A percentile compares a stretch with the other conserved stretches of the same genome.
Evolutionary conservation across 371 early-diverging fungal genomes (phyloP).

Genomic region (Circinella umbellata): DNA sequence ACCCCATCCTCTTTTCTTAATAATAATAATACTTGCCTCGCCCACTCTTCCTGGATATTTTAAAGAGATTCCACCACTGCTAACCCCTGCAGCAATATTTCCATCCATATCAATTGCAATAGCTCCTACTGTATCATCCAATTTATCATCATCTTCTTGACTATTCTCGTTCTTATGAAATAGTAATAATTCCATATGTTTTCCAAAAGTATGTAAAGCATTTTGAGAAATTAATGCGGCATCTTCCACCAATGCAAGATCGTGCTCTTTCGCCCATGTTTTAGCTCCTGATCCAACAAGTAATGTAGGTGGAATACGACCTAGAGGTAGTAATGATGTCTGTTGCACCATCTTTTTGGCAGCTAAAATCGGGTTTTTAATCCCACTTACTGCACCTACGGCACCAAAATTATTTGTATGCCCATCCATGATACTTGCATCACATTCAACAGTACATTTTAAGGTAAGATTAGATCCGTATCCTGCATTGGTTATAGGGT

Average conservation of each 20-base stretch:
- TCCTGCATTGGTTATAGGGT: conserved; percentile 59
- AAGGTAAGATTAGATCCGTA: conserved; percentile 84
- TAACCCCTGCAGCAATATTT: conserved; percentile 77
- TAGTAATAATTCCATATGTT: conserved; percentile 26
- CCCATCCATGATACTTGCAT: conserved; percentile 85
- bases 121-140: conserved; percentile 88
- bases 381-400: conserved; percentile 74
- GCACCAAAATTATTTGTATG: conserved; percentile 72
- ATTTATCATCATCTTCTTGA: background rate
- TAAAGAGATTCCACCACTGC: conserved; percentile 87
- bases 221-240: conserved; percentile 23
- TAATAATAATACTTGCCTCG: conserved; percentile 56
- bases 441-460: conserved; percentile 81
- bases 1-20: too few species aligned
- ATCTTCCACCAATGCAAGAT: conserved; percentile 31
- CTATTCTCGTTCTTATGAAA: conserved; percentile 9
- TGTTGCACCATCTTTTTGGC: conserved; percentile 56
- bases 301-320: conserved; percentile 80
- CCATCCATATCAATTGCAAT: conserved; percentile 75
- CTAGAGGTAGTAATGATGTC: conserved; percentile 51
- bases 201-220: conserved; percentile 27
- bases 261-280: conserved; percentile 49
- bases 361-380: conserved; percentile 71
- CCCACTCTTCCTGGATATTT: conserved; percentile 86
- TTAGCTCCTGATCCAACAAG: conserved; percentile 71